Evolutionary conservation across 83 land plant genomes (phyloP), one percentile per base, ranked within the genome.

Genomic region (Picea engelmannii): DNA sequence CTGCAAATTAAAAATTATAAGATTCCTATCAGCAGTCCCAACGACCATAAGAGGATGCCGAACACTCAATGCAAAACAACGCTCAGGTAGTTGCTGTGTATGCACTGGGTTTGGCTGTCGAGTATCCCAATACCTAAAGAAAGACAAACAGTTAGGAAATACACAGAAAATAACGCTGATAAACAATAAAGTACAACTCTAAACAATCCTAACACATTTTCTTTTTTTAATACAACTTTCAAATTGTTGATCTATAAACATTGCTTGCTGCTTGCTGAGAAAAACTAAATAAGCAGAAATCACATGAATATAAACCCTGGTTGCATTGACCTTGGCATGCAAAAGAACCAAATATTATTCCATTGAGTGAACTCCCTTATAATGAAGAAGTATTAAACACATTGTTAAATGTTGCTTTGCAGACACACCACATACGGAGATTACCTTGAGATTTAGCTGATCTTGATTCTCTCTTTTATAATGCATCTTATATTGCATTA

Each of bases 1-100:
- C 79, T 90, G 90, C 80, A 96, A 83, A 83, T 96, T 91, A 79
- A 86, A 96, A 42, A 96, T 89, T n/a, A 91, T 81, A 18, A 96
- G 65, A 78, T 96, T 90, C 65, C 97, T 78, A 76, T 96, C 99
- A 2, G 99, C 95, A 71, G 99, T 96, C 25, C 92, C 99, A 81
- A 96, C 98, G 69, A 95, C 98, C 99, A 96, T 95, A 69, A 96
- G 88, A 61, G 99, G 99, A 86, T 93, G 87, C 23, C 88, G 89
- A 42, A 96, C 95, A 42, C 93, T 87, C 63, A 96, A 76, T 9
- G 96, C 89, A 88, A 93, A 90, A 80, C 95, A 93, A 17, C 91
- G 91, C 20, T 96, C 99, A 42, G 98, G 98, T 18, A 95, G 94
- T 64, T 83, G 92, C 66, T 95, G 99, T 18, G 93, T 90, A 82